Percentiles rank a stretch among this genome's conserved stretches.
Conservation (phyloP, 1,139 yeast genomes). For the Barnettozyma hawaiiensis region DNA sequence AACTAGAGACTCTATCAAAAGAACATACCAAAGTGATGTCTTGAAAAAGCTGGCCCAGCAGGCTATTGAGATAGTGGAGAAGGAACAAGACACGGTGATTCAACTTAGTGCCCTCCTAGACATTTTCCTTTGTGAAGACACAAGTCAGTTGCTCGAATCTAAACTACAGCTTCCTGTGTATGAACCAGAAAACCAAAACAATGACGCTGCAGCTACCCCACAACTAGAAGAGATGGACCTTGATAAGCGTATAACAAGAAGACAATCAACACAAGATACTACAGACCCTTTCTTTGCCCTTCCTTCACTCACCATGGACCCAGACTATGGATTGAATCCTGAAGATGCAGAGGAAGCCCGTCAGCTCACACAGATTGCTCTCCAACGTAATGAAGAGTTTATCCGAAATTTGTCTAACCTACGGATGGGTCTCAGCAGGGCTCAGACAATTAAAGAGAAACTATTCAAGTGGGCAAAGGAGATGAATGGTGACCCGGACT, state of each 20-base stretch:
- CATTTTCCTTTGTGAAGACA: constrained; percentile 82
- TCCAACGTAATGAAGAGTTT: constrained; percentile 88
- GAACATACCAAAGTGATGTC: constrained; percentile 52
- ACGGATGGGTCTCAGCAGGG: constrained; percentile 69
- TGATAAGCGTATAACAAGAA: constrained; percentile 33
- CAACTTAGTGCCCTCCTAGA: constrained; percentile 67
- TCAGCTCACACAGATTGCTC: constrained; percentile 61
- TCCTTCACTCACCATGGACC: constrained; percentile 45
- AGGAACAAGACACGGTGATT: constrained; percentile 71
- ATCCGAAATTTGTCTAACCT: constrained; percentile 69
- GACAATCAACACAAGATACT: constrained; percentile 30
- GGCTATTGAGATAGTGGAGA: constrained; percentile 69
- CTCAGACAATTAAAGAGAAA: constrained; percentile 66
- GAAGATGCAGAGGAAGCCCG: constrained; percentile 60
- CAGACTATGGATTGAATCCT: constrained; percentile 39
- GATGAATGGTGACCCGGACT: constrained; percentile 64
- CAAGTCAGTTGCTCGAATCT: constrained; percentile 57
- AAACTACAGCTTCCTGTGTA: constrained; percentile 62
- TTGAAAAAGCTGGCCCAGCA: constrained; percentile 57
- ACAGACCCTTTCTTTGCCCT: constrained; percentile 60
- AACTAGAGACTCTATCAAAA: constrained; percentile 61
- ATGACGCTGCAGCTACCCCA: constrained; percentile 5
- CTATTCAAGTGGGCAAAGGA: constrained; percentile 81
- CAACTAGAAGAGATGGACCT: constrained; percentile 16
- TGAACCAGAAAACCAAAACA: constrained; percentile 37